phyloP scores from a whole-genome alignment of 176 grass and related monocot species.

The Puccinellia tenuiflora region DNA sequence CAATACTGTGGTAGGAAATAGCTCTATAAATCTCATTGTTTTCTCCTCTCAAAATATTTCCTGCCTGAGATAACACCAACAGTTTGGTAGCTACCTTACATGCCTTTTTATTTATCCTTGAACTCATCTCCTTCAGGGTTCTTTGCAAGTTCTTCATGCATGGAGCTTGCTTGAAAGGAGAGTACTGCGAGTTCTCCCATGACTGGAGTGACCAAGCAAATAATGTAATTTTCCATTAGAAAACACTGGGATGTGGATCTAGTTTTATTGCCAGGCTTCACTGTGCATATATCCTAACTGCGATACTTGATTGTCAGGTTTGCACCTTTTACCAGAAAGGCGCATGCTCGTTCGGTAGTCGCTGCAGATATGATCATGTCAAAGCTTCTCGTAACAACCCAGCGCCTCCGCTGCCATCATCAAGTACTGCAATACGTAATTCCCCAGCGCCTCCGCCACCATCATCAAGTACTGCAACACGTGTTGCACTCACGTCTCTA shows the following conservation, averaged over 20 bases:
- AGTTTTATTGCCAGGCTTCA: neutral
- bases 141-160: slow-evolving; percentile 97
- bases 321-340: slow-evolving; percentile 99
- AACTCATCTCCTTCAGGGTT: slow-evolving; percentile 41
- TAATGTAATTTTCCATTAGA: slow-evolving; percentile 54
- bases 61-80: neutral
- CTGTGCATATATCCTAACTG: slow-evolving; percentile 23
- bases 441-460: neutral
- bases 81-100: slow-evolving; percentile 25
- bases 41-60: neutral
- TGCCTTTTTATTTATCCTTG: neutral
- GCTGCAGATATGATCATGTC: slow-evolving; percentile 90
- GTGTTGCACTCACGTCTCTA: slow-evolving; percentile 36
- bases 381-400: slow-evolving; percentile 48
- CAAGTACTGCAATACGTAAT: slow-evolving; percentile 35
- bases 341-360: slow-evolving; percentile 74
- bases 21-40: neutral
- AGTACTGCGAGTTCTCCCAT: slow-evolving; percentile 96
- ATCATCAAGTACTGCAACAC: slow-evolving; percentile 38
- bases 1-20: neutral
- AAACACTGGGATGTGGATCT: neutral
- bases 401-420: slow-evolving; percentile 5
- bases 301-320: slow-evolving; percentile 36
- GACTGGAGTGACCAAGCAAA: slow-evolving; percentile 81
- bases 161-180: slow-evolving; percentile 94